Conservation (phyloP, 345 rosid species). For the Eucalyptus pauciflora region DNA sequence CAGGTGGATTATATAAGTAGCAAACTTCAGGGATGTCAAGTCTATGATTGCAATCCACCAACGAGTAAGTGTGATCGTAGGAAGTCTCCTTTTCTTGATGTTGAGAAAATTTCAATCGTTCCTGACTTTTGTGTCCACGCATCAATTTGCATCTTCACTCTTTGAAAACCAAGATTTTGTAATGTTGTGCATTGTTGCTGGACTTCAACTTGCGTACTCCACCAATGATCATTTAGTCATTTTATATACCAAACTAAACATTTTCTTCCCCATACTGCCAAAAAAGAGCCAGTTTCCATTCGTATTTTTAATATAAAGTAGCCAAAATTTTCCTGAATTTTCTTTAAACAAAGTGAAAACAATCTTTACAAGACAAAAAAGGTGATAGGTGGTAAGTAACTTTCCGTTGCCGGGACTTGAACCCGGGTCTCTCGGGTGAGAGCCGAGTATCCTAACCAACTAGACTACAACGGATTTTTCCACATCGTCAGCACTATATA, state of each 20-base stretch:
- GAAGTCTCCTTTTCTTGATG: not conserved
- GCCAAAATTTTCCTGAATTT: no score
- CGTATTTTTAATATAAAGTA: no score
- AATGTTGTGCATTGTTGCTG: not conserved
- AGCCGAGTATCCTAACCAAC: constrained; percentile 38
- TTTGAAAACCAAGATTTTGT: not conserved
- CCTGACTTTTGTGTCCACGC: not conserved
- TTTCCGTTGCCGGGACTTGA: constrained; percentile 23
- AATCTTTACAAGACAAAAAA: no score
- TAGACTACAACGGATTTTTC: constrained; percentile 24
- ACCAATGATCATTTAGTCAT: not conserved
- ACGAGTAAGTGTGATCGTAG: not conserved
- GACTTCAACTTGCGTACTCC: not conserved
- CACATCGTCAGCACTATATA: rapidly evolving
- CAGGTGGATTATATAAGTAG: not conserved
- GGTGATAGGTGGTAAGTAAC: rapidly evolving
- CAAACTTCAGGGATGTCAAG: not conserved
- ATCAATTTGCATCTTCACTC: not conserved
- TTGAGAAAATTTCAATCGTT: not conserved
- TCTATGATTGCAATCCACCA: not conserved
- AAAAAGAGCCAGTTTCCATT: no score
- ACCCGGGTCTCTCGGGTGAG: constrained; percentile 39
- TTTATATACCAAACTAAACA: not conserved
- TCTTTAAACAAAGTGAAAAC: no score
- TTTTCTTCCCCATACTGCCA: no score